A percentile compares a stretch with the other conserved stretches of the same genome.
phyloP scores from a whole-genome alignment of 495 filamentous ascomycete genomes.

The Annulohypoxylon stygium region DNA sequence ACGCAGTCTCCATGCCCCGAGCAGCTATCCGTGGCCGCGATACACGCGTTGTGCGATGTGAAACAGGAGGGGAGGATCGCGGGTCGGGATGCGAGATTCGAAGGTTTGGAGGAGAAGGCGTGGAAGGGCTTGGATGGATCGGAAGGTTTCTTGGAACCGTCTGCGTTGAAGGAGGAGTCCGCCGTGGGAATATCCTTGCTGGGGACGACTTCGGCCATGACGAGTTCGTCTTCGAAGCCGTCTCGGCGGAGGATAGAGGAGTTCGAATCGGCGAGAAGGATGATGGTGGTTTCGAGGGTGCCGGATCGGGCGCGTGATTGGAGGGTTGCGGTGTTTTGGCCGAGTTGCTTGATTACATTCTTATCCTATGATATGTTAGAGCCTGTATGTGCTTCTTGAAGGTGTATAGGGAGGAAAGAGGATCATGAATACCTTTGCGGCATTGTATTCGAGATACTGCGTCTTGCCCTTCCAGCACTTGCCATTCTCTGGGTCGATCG shows the following conservation, averaged over 20 bases:
- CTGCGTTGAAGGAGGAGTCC: conserved; percentile 36
- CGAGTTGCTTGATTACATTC: conserved; percentile 47
- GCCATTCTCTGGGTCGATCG: conserved; percentile 57
- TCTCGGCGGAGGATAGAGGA: conserved; percentile 54
- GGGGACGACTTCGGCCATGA: conserved; percentile 49
- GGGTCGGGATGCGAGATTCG: conserved; percentile 26
- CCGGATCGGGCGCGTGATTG: conserved; percentile 50
- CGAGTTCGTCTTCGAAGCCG: conserved; percentile 45
- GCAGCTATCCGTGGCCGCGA: conserved; percentile 74
- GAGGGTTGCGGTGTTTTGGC: conserved; percentile 53
- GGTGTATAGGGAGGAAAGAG: not conserved
- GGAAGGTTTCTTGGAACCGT: conserved; percentile 5
- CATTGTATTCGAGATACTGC: conserved; percentile 60
- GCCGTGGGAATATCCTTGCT: conserved; percentile 39
- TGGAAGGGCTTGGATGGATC: conserved; percentile 45
- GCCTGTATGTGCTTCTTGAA: not conserved
- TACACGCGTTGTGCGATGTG: conserved; percentile 69
- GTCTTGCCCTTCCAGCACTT: conserved; percentile 62
- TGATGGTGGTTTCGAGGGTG: conserved; percentile 61
- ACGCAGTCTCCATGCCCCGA: conserved; percentile 80
- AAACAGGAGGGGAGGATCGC: conserved; percentile 71
- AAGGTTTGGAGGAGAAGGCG: conserved; percentile 37
- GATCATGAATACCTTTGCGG: conserved; percentile 50
- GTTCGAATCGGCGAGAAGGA: conserved; percentile 53
- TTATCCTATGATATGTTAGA: conserved; percentile 45